Conservation (phyloP, 2,329 filamentous ascomycete genomes). For the Teratosphaeria zuluensis region DNA sequence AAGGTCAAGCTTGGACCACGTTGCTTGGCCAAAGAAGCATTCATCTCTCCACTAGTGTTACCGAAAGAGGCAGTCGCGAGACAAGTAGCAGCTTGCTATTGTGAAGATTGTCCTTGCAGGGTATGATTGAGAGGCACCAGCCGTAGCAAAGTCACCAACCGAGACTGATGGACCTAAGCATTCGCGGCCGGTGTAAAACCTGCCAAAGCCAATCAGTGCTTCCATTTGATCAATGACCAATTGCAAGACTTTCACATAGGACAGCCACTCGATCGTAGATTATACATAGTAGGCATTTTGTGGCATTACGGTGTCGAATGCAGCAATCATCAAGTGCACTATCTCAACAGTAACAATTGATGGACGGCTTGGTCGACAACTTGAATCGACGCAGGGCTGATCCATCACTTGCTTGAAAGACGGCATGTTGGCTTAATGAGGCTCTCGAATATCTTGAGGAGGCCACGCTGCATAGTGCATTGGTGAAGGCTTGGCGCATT, state of each 20-base stretch:
- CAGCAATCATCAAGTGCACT: too few species aligned
- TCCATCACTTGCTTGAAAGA: background rate
- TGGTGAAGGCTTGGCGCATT: constrained; percentile 3
- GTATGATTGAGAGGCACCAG: too few species aligned
- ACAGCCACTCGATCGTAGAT: background rate
- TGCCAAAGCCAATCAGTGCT: background rate
- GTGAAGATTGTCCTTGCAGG: background rate
- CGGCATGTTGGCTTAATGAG: background rate
- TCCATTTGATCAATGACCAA: background rate
- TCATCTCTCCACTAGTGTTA: background rate
- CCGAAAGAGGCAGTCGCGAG: background rate
- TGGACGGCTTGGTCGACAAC: too few species aligned
- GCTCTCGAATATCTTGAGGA: background rate
- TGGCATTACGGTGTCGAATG: too few species aligned
- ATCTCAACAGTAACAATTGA: too few species aligned
- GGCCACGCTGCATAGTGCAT: background rate
- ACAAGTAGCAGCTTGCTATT: background rate
- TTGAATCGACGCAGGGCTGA: too few species aligned
- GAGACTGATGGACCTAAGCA: background rate
- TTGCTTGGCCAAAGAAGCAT: background rate
- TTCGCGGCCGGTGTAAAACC: background rate
- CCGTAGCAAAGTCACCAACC: too few species aligned
- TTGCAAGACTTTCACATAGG: too few species aligned
- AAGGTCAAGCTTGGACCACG: background rate
- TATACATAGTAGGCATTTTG: too few species aligned